Conservation (phyloP, 306 rosid genomes). For the Quercus alba region DNA sequence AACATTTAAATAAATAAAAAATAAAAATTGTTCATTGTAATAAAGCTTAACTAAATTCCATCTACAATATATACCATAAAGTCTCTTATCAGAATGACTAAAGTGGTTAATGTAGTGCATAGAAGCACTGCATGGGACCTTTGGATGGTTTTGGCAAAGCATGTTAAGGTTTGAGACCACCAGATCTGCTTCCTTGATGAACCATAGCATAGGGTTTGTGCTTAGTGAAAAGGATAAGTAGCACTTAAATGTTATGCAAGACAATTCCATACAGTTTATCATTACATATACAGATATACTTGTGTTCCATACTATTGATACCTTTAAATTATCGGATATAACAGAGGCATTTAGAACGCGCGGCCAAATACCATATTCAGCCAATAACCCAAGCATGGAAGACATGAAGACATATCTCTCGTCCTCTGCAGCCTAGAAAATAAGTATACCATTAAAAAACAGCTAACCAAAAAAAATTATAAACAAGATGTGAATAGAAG, state of each 20-base stretch:
- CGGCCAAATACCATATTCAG: constrained; percentile 79
- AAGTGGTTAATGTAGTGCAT: background rate
- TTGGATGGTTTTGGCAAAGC: background rate
- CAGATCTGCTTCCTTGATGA: background rate
- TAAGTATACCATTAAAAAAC: constrained; percentile 16
- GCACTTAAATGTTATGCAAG: background rate
- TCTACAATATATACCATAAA: background rate
- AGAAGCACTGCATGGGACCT: background rate
- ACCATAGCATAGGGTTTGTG: background rate
- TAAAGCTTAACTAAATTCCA: no score
- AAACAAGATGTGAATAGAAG: background rate
- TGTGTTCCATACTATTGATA: constrained; percentile 22
- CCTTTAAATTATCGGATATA: constrained; percentile 74
- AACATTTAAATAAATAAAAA: no score
- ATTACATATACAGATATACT: background rate
- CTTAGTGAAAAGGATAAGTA: background rate
- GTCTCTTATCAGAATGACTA: background rate
- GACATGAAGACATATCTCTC: constrained; percentile 85
- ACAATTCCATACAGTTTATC: background rate
- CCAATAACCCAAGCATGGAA: constrained; percentile 82
- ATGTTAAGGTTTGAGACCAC: background rate
- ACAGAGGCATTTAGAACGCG: constrained; percentile 80
- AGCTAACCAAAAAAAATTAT: background rate
- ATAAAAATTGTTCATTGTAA: no score
- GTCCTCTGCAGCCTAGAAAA: constrained; percentile 68